Base-by-base conservation (phyloP, 1,139 yeast species). In the Kodamaea plutei region DNA sequence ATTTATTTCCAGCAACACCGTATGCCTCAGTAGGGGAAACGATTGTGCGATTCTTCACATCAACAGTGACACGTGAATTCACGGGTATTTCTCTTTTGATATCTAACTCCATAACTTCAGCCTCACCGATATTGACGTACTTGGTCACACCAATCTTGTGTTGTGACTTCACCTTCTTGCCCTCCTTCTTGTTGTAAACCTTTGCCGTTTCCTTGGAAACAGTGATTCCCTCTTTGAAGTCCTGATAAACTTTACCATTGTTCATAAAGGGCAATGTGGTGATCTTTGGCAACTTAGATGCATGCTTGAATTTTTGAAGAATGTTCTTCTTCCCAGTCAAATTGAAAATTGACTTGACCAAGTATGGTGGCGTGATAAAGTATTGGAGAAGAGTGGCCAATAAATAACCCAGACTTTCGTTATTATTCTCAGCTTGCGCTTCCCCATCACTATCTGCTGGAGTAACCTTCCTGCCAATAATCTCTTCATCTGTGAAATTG, bases 341-440 rank as follows among this genome's bases (percentile, higher is more conserved):
- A 36, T 44, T 49, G 57, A 88, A 84, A 7, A 81, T 68, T 1
- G 79, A 59, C 39, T 79, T 77, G 15, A 81, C 72, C 23, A 88
- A 64, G 49, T 88, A 85, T 29, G 89, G 84, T 1, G 96, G 96
- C 0, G 96, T 88, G 10, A 88, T 76, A 47, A 85, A 85, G 50
- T 65, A 88, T 51, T 87, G 95, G 33, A 88, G 61, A 31, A 88
- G 63, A 2, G 81, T 68, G 1, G 94, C 93, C 27, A 85, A 65
- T 11, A 79, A 48, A 48, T 79, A 57, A 0, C 23, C 65, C 35
- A 9, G 36, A 19, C 20, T 14, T n/a, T 43, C 50, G 8, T 34
- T 40, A 2, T 42, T 39, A 4, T 47, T 55, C 23, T 50, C 53
- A 41, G 28, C 45, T 39, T 33, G 32, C 7, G 17, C 37, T 12